These are phyloP conservation scores for Cucurbita pepo DNA, from an alignment of 306 rosid species.

Conservation along the genomic window DNA sequence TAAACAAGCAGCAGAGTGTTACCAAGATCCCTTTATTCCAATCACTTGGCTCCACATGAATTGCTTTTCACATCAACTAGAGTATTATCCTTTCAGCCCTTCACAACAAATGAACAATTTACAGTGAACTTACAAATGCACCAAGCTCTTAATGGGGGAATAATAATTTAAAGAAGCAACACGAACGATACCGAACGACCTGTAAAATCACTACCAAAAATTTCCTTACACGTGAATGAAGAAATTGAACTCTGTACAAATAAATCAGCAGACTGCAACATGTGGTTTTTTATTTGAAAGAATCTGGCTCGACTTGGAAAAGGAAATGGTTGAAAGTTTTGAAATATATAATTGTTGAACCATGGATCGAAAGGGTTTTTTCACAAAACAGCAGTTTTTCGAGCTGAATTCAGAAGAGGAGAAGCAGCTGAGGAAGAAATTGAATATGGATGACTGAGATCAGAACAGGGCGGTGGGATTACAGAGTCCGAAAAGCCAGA, in stretches of 20 bases:
- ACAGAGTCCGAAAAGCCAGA: slow-evolving; percentile 64
- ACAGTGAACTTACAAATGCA: slow-evolving; percentile 20
- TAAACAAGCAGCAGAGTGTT: background rate
- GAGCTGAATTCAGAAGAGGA: slow-evolving; percentile 22
- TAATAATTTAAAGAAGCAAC: slow-evolving; percentile 13
- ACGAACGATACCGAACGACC: slow-evolving; percentile 13
- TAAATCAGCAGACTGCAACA: slow-evolving; percentile 46
- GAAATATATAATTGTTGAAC: slow-evolving; percentile 3
- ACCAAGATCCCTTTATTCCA: slow-evolving; percentile 4
- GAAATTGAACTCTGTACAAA: slow-evolving; percentile 98
- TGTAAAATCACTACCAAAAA: slow-evolving; percentile 58
- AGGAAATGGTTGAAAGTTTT: slow-evolving; percentile 20
- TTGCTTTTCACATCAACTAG: background rate
- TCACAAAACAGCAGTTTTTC: slow-evolving; percentile 38
- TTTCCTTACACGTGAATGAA: slow-evolving; percentile 94
- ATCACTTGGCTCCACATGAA: slow-evolving; percentile 12
- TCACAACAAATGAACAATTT: slow-evolving; percentile 22
- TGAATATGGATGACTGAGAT: slow-evolving; percentile 26
- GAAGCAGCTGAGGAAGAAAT: slow-evolving; percentile 42
- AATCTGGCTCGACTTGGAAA: slow-evolving; percentile 35
- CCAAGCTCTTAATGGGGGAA: background rate
- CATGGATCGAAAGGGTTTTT: slow-evolving; percentile 14
- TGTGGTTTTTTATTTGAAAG: slow-evolving; percentile 59
- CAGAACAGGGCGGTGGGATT: slow-evolving; percentile 61
- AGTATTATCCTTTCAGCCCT: slow-evolving; percentile 13